Base-by-base conservation (phyloP, 2,329 filamentous ascomycete species). In the Xylariaceae sp. region DNA sequence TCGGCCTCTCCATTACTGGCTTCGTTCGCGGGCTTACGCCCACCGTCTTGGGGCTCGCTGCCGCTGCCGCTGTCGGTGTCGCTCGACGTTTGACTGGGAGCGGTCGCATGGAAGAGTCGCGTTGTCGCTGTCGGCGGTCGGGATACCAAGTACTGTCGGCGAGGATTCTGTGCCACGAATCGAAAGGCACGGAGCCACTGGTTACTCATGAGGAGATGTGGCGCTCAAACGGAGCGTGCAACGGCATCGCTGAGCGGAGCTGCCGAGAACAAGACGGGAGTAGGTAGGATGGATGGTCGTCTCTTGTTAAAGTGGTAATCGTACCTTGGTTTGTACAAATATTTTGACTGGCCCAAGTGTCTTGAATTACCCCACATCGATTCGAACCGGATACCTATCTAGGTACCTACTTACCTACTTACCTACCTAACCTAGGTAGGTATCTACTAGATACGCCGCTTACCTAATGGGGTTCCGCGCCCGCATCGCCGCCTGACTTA, bases 141-240 rank as follows among this genome's bases (percentile, higher is more conserved):
- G 31, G 62, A 50, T 9, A 48, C 51, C 54, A 61, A 32, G 39
- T 51, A 51, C 8, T 50, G 34, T 51, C 44, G 64, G 19, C 59
- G 59, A 50, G 60, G 56, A 47, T 53, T 51, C 26, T 60, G 62
- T 63, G 64, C 62, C 58, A 63, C 61, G 35, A 59, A 64, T 52
- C 65, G 66, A 59, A 65, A 61, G 62, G 65, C 67, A 63, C 67
- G 64, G 39, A 62, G 59, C 62, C 63, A 65, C 60, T 59, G 57
- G 53, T 58, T 65, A 68, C 64, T 66, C 68, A 70, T 70, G 62
- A 65, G 64, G 60, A 58, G 62, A 50, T 61, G 64, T 65, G 65
- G 60, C 62, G 67, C 67, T 67, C 67, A 56, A 54, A 40, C 50
- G 45, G 67, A 69, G 67, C 67, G 46, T 62, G 60, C 64, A 61